Conservation (phyloP, 2,329 filamentous ascomycete species). For the Chalara sp. region DNA sequence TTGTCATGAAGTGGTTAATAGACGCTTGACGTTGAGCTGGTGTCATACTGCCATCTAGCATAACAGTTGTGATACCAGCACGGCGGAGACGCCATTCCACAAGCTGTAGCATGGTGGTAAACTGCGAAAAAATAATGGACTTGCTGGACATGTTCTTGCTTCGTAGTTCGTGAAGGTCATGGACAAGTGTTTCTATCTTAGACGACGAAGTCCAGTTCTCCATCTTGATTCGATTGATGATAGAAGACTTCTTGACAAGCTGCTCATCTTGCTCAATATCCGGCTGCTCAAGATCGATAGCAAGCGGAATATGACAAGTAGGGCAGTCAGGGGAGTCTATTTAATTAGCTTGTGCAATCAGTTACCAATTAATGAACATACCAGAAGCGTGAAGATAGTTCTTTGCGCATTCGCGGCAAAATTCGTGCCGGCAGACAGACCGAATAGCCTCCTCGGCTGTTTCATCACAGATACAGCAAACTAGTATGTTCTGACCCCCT, state of each 20-base stretch:
- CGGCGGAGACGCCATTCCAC: conserved; percentile 95
- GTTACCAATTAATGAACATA: conserved; percentile 31
- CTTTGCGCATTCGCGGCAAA: conserved; percentile 75
- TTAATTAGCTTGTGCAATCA: conserved; percentile 13
- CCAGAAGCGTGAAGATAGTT: conserved; percentile 75
- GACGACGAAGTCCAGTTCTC: conserved; percentile 97
- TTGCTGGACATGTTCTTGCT: conserved; percentile 92
- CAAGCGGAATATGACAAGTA: conserved; percentile 80
- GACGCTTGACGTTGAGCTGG: conserved; percentile 87
- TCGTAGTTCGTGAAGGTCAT: conserved; percentile 85
- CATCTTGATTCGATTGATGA: conserved; percentile 98
- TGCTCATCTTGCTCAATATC: conserved; percentile 90
- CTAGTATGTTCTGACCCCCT: conserved; percentile 81
- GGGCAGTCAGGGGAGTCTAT: conserved; percentile 66
- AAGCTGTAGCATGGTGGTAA: conserved; percentile 93
- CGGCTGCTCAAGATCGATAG: conserved; percentile 90
- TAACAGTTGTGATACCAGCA: conserved; percentile 96
- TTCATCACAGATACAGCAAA: conserved; percentile 95
- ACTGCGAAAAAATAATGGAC: conserved; percentile 95
- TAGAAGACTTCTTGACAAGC: conserved; percentile 86
- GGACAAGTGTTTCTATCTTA: conserved; percentile 94
- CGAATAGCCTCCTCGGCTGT: conserved; percentile 90
- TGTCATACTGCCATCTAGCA: conserved; percentile 97
- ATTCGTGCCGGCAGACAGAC: conserved; percentile 88
- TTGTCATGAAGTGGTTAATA: conserved; percentile 95